phyloP scores from a whole-genome alignment of 768 basidiomycete genomes.

The Tulasnella sp. region DNA sequence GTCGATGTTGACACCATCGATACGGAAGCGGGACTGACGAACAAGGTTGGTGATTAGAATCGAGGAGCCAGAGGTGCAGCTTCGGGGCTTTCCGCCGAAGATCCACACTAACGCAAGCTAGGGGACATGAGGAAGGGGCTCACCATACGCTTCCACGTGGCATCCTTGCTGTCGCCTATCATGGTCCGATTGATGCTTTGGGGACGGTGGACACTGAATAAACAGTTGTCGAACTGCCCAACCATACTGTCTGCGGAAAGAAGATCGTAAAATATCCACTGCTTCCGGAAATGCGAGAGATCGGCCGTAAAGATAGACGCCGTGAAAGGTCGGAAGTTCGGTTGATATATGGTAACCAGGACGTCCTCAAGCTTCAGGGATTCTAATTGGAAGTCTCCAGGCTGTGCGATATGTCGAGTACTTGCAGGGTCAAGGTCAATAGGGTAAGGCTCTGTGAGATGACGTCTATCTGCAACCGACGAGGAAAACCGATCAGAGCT shows the following conservation, averaged over 20 bases:
- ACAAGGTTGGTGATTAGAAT: conserved; percentile 35
- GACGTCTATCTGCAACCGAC: conserved; percentile 75
- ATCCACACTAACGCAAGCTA: background rate
- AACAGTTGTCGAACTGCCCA: conserved; percentile 96
- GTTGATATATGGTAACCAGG: conserved; percentile 92
- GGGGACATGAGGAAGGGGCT: conserved; percentile 39
- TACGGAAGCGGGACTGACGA: conserved; percentile 84
- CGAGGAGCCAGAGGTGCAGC: conserved; percentile 21
- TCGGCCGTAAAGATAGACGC: conserved; percentile 94
- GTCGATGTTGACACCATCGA: conserved; percentile 96
- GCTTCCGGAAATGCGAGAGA: conserved; percentile 79
- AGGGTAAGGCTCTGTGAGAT: conserved; percentile 80
- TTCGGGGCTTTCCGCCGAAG: conserved; percentile 23
- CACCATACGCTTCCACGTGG: conserved; percentile 89
- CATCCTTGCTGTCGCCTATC: conserved; percentile 80
- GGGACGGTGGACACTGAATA: conserved; percentile 94
- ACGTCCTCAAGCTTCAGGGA: conserved; percentile 90
- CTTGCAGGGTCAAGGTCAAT: conserved; percentile 68
- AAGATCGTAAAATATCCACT: conserved; percentile 96
- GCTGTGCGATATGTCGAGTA: conserved; percentile 71
- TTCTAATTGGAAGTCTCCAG: conserved; percentile 92
- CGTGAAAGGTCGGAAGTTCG: conserved; percentile 89
- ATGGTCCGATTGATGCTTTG: conserved; percentile 93
- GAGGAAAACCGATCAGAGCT: background rate
- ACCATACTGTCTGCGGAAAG: conserved; percentile 92